Percentiles rank a stretch among this genome's conserved stretches.
These are phyloP conservation scores for Colletotrichum karsti DNA, from an alignment of 2,329 filamentous ascomycete species.

Conservation along the genomic window DNA sequence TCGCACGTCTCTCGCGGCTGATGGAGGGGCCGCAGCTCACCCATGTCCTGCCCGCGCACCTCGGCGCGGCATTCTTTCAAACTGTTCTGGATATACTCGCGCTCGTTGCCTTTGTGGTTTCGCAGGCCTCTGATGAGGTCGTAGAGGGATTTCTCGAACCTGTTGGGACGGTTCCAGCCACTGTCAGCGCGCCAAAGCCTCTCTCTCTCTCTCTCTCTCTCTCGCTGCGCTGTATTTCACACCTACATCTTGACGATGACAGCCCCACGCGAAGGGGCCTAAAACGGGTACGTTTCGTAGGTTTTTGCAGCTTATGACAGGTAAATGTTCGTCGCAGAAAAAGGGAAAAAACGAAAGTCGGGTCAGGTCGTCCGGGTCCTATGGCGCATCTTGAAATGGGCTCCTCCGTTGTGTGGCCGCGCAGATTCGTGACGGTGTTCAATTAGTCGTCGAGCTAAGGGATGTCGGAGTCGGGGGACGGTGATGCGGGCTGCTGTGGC, in stretches of 20 bases:
- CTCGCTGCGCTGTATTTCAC: neutral
- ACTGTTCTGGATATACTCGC: slow-evolving; percentile 92
- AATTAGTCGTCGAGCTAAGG: slow-evolving; percentile 10
- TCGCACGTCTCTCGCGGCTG: neutral
- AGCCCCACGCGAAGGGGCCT: slow-evolving; percentile 20
- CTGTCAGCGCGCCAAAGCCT: slow-evolving; percentile 30
- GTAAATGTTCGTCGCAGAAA: neutral
- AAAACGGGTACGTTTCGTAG: neutral
- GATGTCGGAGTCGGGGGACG: slow-evolving; percentile 13
- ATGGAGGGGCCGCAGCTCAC: slow-evolving; percentile 53
- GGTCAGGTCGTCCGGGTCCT: slow-evolving; percentile 14
- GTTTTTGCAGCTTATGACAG: neutral
- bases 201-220: neutral
- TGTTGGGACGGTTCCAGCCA: slow-evolving; percentile 45
- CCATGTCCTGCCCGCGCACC: slow-evolving; percentile 93
- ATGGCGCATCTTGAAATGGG: slow-evolving; percentile 21
- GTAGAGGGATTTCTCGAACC: slow-evolving; percentile 99
- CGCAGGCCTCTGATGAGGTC: slow-evolving; percentile 97
- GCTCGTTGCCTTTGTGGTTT: slow-evolving; percentile 94
- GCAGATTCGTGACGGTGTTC: neutral
- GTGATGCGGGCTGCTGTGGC: slow-evolving; percentile 25
- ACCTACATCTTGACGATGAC: slow-evolving; percentile 25
- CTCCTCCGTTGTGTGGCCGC: slow-evolving; percentile 3
- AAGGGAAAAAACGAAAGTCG: neutral
- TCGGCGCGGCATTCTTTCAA: slow-evolving; percentile 95